Conservation (phyloP, 1,284 basidiomycete genomes). For the Ceratobasidium sp. region DNA sequence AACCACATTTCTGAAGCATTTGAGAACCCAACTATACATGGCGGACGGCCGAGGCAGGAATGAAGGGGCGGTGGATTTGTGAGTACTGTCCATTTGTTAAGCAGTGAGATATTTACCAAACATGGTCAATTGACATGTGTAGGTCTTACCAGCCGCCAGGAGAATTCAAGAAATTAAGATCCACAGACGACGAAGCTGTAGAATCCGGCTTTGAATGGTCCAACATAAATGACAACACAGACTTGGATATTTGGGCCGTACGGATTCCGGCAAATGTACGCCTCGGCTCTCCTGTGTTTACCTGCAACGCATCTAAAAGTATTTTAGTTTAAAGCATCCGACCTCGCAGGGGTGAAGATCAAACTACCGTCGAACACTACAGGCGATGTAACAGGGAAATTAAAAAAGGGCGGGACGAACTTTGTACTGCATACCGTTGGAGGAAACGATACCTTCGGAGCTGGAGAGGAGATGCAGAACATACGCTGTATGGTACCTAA, state of each 20-base stretch:
- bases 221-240: conserved; percentile 37
- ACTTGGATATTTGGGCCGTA: conserved; percentile 49
- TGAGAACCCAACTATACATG: not conserved
- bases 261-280: conserved; percentile 47
- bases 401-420: conserved; percentile 29
- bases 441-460: conserved; percentile 8
- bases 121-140: not conserved
- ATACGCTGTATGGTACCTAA: conserved; percentile 43
- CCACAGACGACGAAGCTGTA: conserved; percentile 17
- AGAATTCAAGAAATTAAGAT: conserved; percentile 28
- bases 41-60: conserved; percentile 10
- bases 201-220: conserved; percentile 45
- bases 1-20: not conserved
- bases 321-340: conserved; percentile 45
- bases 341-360: conserved; percentile 44
- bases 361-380: conserved; percentile 26
- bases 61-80: conserved; percentile 31
- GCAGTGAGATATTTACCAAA: not conserved
- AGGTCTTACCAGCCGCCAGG: conserved; percentile 32
- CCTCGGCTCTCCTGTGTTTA: not conserved
- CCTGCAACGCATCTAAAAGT: not conserved
- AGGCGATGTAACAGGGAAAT: conserved; percentile 18
- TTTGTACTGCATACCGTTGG: conserved; percentile 21
- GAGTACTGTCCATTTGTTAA: not conserved
- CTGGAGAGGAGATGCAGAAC: conserved; percentile 44